Conservation (phyloP, 2,329 filamentous ascomycete genomes). For the Cladosporium cucumerinum region DNA sequence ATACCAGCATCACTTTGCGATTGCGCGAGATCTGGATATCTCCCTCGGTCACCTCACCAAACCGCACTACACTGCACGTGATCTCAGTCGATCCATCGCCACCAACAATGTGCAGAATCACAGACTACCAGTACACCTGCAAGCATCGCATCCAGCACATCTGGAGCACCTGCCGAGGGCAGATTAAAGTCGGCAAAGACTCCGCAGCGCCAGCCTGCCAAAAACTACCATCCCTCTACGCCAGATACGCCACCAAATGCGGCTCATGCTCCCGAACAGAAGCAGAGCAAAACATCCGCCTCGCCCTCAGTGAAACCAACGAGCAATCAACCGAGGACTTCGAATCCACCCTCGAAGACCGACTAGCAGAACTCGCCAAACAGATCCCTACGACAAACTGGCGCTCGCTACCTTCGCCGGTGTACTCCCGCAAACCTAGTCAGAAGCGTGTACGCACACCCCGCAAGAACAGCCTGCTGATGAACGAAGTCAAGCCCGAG, state of each 20-base stretch:
- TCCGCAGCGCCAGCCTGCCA: not conserved
- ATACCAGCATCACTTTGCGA: not conserved
- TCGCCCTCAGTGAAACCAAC: not conserved
- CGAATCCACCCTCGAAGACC: not conserved
- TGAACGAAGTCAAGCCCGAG: not conserved
- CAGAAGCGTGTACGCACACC: not conserved
- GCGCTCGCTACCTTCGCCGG: not conserved
- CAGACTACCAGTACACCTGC: not conserved
- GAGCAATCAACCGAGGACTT: not conserved
- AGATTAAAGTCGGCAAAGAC: not conserved
- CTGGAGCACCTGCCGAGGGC: slow-evolving; percentile 7
- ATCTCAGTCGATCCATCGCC: not conserved
- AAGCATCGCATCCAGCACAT: not conserved
- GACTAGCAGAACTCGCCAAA: not conserved
- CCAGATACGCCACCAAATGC: not conserved
- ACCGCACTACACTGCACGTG: not conserved
- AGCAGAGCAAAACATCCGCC: not conserved
- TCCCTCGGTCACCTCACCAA: not conserved
- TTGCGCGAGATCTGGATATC: not conserved
- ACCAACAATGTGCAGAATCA: slow-evolving; percentile 12
- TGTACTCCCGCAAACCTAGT: slow-evolving; percentile 8
- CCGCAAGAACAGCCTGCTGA: not conserved
- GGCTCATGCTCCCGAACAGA: not conserved
- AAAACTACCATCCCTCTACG: not conserved
- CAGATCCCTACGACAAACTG: slow-evolving; percentile 1